Percentiles rank a stretch among this genome's conserved stretches.
Conservation (phyloP, 306 rosid genomes). For the Mucuna pruriens region DNA sequence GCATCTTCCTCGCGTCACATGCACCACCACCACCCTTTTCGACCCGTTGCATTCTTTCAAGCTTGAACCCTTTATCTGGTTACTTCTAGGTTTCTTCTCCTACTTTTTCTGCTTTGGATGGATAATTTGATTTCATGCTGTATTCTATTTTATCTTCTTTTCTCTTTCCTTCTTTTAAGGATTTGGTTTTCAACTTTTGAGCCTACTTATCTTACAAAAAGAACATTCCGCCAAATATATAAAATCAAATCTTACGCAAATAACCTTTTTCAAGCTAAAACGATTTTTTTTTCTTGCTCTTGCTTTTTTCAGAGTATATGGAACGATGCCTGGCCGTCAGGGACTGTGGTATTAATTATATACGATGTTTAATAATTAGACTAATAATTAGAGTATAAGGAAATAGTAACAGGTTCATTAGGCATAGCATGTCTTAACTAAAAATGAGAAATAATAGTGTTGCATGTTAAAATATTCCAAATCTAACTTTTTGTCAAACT, state of each 20-base stretch:
- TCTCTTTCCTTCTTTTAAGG: conserved; percentile 51
- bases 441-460: no score
- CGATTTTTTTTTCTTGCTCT: not conserved
- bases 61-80: conserved; percentile 39
- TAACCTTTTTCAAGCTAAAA: conserved; percentile 12
- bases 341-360: not conserved
- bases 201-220: conserved; percentile 20
- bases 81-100: conserved; percentile 34
- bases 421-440: not conserved
- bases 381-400: not conserved
- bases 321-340: not conserved
- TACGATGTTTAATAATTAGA: not conserved
- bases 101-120: conserved; percentile 25
- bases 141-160: no score
- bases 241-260: conserved; percentile 22
- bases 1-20: conserved; percentile 34
- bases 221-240: conserved; percentile 36
- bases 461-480: not conserved
- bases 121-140: no score
- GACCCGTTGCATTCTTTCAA: conserved; percentile 27
- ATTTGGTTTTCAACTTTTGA: conserved; percentile 35
- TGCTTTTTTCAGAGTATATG: not conserved
- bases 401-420: not conserved
- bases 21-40: conserved; percentile 29
- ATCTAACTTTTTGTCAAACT: not conserved